Evolutionary conservation across 2,329 filamentous ascomycete genomes (phyloP).

Genomic region (Stagonosporopsis vannaccii): DNA sequence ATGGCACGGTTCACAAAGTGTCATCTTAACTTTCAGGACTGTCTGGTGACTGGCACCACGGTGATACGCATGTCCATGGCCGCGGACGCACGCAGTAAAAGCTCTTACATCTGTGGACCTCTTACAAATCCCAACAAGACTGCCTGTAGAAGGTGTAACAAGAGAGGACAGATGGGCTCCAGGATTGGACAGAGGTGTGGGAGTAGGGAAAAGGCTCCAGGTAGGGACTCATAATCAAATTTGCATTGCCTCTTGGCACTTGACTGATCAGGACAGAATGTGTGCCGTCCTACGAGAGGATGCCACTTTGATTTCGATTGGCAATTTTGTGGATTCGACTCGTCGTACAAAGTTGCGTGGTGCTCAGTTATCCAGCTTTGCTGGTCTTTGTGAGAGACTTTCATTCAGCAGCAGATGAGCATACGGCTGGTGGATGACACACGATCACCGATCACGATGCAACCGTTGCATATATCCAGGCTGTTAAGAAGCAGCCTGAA

Average conservation of each 20-base stretch:
- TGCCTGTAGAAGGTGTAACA: not conserved
- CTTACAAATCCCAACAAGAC: not conserved
- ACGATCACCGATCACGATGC: not conserved
- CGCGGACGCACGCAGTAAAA: not conserved
- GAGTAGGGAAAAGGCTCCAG: not conserved
- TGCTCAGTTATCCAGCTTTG: not conserved
- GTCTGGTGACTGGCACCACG: not conserved
- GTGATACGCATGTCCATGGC: not conserved
- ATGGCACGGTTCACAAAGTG: not conserved
- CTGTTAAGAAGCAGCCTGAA: not conserved
- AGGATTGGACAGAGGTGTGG: not conserved
- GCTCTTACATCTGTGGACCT: not conserved
- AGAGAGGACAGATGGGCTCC: not conserved
- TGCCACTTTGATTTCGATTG: not conserved
- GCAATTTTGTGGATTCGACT: not conserved
- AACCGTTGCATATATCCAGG: not conserved
- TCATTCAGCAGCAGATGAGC: not conserved
- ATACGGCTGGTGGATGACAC: not conserved
- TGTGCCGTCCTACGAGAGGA: not conserved
- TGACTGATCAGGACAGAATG: not conserved
- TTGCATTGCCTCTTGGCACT: not conserved
- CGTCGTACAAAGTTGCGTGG: not conserved
- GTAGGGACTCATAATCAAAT: not conserved
- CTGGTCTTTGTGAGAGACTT: not conserved
- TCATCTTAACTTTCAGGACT: not conserved